phyloP scores from a whole-genome alignment of 805 yeast species.

The Teunomyces tritomae region DNA sequence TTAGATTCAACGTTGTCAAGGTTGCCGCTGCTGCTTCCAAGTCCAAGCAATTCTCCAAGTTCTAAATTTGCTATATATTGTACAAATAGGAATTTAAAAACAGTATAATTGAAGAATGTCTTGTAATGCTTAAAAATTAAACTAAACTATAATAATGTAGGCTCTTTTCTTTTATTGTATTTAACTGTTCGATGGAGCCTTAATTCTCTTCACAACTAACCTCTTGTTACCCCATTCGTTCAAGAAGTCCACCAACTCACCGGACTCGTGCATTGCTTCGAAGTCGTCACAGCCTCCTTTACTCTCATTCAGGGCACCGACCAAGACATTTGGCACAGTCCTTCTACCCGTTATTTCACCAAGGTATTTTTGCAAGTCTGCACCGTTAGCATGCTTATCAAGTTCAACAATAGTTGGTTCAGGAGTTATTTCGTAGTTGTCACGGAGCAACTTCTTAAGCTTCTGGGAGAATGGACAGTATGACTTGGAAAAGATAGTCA shows the following conservation, averaged over 20 bases:
- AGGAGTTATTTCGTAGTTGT: constrained; percentile 70
- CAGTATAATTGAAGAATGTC: neutral
- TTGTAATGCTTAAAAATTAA: neutral
- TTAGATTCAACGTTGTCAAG: constrained; percentile 98
- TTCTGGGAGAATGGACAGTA: constrained; percentile 75
- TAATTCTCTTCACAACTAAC: constrained; percentile 47
- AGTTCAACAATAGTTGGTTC: constrained; percentile 73
- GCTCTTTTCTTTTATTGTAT: neutral
- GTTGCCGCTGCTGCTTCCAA: constrained; percentile 86
- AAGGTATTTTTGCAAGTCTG: constrained; percentile 69
- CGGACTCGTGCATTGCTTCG: constrained; percentile 54
- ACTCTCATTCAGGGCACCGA: constrained; percentile 57
- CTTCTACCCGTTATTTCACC: constrained; percentile 66
- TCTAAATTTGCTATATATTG: constrained; percentile 50
- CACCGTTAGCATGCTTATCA: constrained; percentile 76
- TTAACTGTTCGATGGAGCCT: constrained; percentile 54
- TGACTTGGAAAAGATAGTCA: constrained; percentile 54
- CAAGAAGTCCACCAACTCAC: constrained; percentile 50
- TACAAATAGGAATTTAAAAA: constrained; percentile 4
- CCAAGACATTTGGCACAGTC: constrained; percentile 88
- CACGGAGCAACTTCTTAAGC: constrained; percentile 63
- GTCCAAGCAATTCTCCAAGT: constrained; percentile 94
- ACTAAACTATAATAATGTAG: no score
- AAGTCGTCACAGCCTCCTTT: constrained; percentile 92
- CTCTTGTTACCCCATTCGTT: constrained; percentile 61